Evolutionary conservation across 139 green algal genomes (phyloP).

Genomic region (Coelastrella sp.): DNA sequence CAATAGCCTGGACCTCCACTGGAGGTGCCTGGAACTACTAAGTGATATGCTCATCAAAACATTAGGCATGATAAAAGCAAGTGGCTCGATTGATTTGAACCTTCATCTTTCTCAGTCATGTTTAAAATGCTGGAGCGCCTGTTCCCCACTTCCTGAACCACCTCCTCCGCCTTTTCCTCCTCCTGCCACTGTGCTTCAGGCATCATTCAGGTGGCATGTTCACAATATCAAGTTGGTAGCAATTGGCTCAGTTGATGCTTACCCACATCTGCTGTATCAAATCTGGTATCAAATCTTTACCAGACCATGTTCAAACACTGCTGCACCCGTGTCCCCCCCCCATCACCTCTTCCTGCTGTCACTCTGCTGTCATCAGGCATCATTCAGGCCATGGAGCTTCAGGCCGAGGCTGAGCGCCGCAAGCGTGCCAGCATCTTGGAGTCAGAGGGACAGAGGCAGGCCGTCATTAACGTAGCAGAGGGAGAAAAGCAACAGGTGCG

Average conservation of each 20-base stretch:
- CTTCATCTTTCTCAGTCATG: too few relatives aligned
- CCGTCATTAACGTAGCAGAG: slow-evolving; percentile 96
- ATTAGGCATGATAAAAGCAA: too few relatives aligned
- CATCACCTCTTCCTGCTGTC: neutral
- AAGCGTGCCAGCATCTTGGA: slow-evolving; percentile 92
- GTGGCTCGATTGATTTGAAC: too few relatives aligned
- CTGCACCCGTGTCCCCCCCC: too few relatives aligned
- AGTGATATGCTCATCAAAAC: too few relatives aligned
- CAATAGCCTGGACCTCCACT: too few relatives aligned
- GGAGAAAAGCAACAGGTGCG: slow-evolving; percentile 83
- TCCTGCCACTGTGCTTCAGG: neutral
- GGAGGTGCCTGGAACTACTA: too few relatives aligned
- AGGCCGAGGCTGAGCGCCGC: slow-evolving; percentile 95
- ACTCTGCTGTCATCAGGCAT: slow-evolving; percentile 58
- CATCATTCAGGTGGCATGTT: neutral
- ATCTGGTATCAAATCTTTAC: neutral
- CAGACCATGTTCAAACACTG: neutral
- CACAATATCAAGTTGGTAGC: neutral
- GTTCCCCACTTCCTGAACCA: too few relatives aligned
- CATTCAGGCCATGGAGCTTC: slow-evolving; percentile 74
- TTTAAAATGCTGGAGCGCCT: too few relatives aligned
- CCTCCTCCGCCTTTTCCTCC: too few relatives aligned
- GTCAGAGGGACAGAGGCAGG: slow-evolving; percentile 87
- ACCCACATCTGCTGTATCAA: neutral
- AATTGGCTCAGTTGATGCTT: neutral